Base-by-base conservation (phyloP, 306 rosid genomes). In the Phaseolus lunatus region DNA sequence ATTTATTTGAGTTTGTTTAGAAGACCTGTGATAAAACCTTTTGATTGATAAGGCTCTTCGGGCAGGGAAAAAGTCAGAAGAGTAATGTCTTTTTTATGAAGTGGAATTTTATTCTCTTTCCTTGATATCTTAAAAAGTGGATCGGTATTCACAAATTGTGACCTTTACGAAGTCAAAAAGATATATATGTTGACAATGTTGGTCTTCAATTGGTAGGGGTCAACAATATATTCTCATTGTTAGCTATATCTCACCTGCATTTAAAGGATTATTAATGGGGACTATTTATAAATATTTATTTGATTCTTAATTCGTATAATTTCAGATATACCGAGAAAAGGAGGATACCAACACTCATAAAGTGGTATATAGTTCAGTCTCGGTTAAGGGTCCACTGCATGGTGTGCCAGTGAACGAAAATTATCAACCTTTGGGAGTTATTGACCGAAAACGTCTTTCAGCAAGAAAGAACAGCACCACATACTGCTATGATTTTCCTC, bases 401-500 rank as follows among this genome's bases (percentile, higher is more conserved):
- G 87, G 90, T 76, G 83, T 84, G 68, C 90, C 92, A 9, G 98
- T 95, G 79, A 95, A 85, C 76, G 90, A 86, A 59, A 89, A 80
- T 33, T 91, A 95, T 83, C 96, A 88, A 82, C 78, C 98, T 73
- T 72, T 95, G 82, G 98, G 97, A 81, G 87, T 77, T 78, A 89
- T 90, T 72, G 97, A 92, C 72, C 87, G 89, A 67, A 95, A 88
- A 70, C 97, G 97, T 54, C 93, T 92, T 66, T 41, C 82, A 79
- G 97, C 98, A 47, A 88, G 98, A 89, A 90, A 85, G 84, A 95
- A 84, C 82, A 90, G 82, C 85, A 95, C 98, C 77, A 95, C 98
- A 39, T 95, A 92, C 84, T 95, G 98, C 89, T 92, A 95, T 67
- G 98, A 95, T 83, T 95, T 95, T 68, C 98, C 98, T 43, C 85